phyloP scores from a whole-genome alignment of 2,329 filamentous ascomycete species.

The Colletotrichum acutatum region DNA sequence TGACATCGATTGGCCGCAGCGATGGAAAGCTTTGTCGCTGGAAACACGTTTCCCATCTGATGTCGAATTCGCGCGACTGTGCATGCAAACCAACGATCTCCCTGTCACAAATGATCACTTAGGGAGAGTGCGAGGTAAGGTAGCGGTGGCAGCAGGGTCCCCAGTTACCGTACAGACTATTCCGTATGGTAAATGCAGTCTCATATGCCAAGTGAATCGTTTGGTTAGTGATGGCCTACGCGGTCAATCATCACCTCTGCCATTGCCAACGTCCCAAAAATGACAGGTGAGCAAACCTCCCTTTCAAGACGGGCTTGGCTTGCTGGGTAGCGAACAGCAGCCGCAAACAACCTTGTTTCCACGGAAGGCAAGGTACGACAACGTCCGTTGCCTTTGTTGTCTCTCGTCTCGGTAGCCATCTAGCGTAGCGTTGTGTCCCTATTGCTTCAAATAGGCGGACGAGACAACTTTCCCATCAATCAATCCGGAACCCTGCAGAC shows the following conservation, averaged over 20 bases:
- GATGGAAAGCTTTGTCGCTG: not conserved
- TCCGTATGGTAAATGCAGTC: not conserved
- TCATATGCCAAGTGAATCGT: conserved; percentile 18
- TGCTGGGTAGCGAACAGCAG: not conserved
- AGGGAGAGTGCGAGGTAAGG: not conserved
- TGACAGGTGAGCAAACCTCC: not conserved
- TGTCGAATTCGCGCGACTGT: conserved; percentile 10
- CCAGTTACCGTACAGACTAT: not conserved
- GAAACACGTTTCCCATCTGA: conserved; percentile 14
- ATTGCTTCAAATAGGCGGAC: conserved; percentile 20
- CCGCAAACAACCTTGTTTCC: conserved; percentile 4
- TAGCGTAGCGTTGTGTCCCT: conserved; percentile 22
- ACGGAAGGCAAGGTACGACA: not conserved
- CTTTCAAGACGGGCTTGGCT: not conserved
- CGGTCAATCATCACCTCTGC: not conserved
- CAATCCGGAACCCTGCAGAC: conserved; percentile 23
- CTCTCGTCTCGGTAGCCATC: conserved; percentile 20
- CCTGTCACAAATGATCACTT: not conserved
- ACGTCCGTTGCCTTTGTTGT: conserved; percentile 5
- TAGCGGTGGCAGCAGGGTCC: not conserved
- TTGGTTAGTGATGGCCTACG: conserved; percentile 7
- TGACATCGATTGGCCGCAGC: not conserved
- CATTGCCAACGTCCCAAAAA: not conserved
- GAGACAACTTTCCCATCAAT: conserved; percentile 27
- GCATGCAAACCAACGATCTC: conserved; percentile 1